These are phyloP conservation scores for Begonia peltatifolia DNA, from an alignment of 306 rosid genomes.

Conservation along the genomic window DNA sequence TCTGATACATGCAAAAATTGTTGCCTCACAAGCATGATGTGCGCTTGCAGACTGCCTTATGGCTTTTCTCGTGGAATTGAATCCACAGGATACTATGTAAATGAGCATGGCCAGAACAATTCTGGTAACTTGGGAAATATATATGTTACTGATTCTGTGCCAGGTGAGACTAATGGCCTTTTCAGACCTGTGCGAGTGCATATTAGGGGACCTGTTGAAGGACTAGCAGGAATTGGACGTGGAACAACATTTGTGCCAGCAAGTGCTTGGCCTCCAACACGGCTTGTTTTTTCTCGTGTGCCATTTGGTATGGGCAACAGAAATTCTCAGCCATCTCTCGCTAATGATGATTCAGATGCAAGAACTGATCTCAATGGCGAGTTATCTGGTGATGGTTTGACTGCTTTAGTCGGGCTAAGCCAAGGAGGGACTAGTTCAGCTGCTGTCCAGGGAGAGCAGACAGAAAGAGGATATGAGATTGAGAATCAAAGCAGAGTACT, in stretches of 20 bases:
- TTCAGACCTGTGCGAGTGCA: slow-evolving; percentile 78
- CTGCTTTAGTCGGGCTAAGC: slow-evolving; percentile 90
- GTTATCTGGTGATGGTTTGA: slow-evolving; percentile 83
- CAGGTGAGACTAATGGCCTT: slow-evolving; percentile 57
- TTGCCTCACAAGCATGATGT: slow-evolving; percentile 57
- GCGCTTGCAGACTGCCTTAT: slow-evolving; percentile 78
- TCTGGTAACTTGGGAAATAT: slow-evolving; percentile 53
- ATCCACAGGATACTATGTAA: slow-evolving; percentile 50
- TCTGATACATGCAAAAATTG: slow-evolving; percentile 87
- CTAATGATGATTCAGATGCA: slow-evolving; percentile 84
- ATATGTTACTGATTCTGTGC: slow-evolving; percentile 71
- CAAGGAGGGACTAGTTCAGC: slow-evolving; percentile 49
- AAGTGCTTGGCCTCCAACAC: slow-evolving; percentile 75
- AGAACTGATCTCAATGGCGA: slow-evolving; percentile 73
- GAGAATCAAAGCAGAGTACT: slow-evolving; percentile 51
- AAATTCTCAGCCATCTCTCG: slow-evolving; percentile 66
- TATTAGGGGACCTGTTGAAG: slow-evolving; percentile 85
- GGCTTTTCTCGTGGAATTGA: slow-evolving; percentile 52
- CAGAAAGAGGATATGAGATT: slow-evolving; percentile 69
- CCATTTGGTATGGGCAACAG: slow-evolving; percentile 84
- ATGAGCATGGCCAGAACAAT: slow-evolving; percentile 64
- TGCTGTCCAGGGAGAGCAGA: slow-evolving; percentile 50
- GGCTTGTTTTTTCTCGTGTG: slow-evolving; percentile 88
- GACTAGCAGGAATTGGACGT: slow-evolving; percentile 96
- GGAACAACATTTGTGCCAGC: slow-evolving; percentile 86